Evolutionary conservation across 2,329 filamentous ascomycete genomes (phyloP).

Genomic region (Nannizziopsis arthrosporioides): DNA sequence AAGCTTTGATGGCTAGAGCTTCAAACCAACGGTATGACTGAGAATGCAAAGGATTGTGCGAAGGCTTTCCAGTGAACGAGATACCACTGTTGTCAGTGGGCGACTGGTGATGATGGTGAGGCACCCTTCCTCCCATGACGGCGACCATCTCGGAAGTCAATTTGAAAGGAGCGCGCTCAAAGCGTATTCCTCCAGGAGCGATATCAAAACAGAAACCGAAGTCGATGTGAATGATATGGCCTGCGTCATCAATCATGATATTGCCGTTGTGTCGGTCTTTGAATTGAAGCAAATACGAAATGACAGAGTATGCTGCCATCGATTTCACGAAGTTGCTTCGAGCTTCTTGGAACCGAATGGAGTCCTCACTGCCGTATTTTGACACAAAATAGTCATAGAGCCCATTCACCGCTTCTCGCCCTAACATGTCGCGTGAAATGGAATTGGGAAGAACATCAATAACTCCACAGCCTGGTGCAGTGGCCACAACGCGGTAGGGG

Average conservation of each 20-base stretch:
- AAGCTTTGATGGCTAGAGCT: constrained; percentile 89
- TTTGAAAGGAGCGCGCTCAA: constrained; percentile 97
- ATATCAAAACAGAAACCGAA: constrained; percentile 99
- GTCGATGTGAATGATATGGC: constrained; percentile 96
- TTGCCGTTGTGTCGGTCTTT: constrained; percentile 99
- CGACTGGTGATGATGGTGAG: constrained; percentile 1
- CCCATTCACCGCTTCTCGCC: constrained; percentile 92
- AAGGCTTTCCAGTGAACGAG: constrained; percentile 24
- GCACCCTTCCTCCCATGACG: constrained; percentile 67
- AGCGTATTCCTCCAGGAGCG: constrained; percentile 89
- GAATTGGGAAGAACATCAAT: constrained; percentile 97
- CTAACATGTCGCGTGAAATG: constrained; percentile 96
- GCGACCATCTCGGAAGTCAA: constrained; percentile 94
- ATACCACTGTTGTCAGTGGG: constrained; percentile 14
- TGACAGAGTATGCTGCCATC: constrained; percentile 97
- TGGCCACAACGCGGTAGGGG: constrained; percentile 93
- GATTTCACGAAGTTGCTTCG: constrained; percentile 97
- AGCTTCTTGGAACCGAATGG: constrained; percentile 85
- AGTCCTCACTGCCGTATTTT: constrained; percentile 95
- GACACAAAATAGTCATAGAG: constrained; percentile 97
- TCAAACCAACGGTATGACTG: constrained; percentile 94
- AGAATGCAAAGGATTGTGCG: constrained; percentile 48
- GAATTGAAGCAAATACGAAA: constrained; percentile 93
- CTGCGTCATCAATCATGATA: constrained; percentile 97
- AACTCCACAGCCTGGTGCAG: constrained; percentile 90